Evolutionary conservation across 2,329 filamentous ascomycete species (phyloP), one percentile per base, ranked within the genome.

Genomic region (Paecilomyces formosus): DNA sequence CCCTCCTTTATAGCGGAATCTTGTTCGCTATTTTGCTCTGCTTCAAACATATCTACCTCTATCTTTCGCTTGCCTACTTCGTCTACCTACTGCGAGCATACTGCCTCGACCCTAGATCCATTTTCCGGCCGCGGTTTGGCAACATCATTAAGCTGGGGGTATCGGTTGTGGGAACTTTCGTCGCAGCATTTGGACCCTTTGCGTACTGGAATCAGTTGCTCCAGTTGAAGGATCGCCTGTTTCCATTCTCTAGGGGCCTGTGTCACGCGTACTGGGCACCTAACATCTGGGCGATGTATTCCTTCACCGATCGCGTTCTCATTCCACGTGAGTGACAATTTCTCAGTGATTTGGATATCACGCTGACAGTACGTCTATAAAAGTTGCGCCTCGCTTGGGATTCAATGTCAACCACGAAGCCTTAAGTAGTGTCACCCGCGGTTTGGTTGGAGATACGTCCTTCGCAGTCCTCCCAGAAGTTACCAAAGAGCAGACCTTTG

Each of bases 201-300:
- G 86, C 83, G 3, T 80, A 86, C 60, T 88, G 88, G 84, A 85
- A 84, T 8, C 94, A 97, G 74, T 84, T 96, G 15, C 84, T 88
- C 12, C 94, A 97, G 76, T 80, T 99, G 22, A 75, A 94, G 60
- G 88, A 86, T 69, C 84, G 94, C 35, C 78, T 99, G 8, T 99
- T 99, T 67, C 94, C 94, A 0, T 99, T 99, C 73, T 92, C 92
- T 0, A 83, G 94, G 60, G 94, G 94, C 0, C 79, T 99, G 3
- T 97, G 93, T 71, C 94, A 99, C 77, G 94, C 94, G 0, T 99
- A 99, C 73, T 99, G 94, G 94, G 94, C 94, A 12, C 92, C 94
- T 0, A 99, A 99, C 65, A 79, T 96, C 1, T 99, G 94, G 94
- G 93, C 94, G 0, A 83, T 97, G 71, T 99, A 99, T 75, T 97